Evolutionary conservation across 257 asterid genomes (phyloP).

Genomic region (Plectranthus barbatus): DNA sequence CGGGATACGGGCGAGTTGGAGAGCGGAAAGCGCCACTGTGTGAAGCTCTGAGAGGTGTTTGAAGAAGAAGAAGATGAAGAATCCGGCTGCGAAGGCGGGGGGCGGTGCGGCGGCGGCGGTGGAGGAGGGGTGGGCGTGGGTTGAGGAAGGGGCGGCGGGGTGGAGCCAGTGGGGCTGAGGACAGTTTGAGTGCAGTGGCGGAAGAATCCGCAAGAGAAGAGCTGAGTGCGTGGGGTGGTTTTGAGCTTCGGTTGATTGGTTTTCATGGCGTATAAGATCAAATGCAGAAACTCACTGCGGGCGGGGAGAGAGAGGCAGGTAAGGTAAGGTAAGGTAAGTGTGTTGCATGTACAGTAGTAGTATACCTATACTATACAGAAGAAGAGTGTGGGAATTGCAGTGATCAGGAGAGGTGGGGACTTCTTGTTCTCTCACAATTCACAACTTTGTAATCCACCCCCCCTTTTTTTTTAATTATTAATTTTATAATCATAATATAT

Average conservation of each 20-base stretch:
- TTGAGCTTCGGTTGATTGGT: conserved; percentile 60
- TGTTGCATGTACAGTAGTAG: conserved; percentile 18
- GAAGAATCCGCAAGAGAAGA: conserved; percentile 65
- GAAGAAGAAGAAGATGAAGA: conserved; percentile 75
- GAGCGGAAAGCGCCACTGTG: conserved; percentile 71
- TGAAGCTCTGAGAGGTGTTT: conserved; percentile 73
- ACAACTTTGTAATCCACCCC: too few relatives aligned
- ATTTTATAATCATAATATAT: too few relatives aligned
- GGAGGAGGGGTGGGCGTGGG: conserved; percentile 14
- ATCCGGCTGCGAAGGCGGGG: conserved; percentile 24
- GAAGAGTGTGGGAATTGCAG: conserved; percentile 4
- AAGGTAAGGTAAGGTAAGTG: neutral
- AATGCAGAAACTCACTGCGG: neutral
- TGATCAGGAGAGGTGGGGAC: conserved; percentile 23
- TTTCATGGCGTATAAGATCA: conserved; percentile 37
- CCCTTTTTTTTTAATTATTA: too few relatives aligned
- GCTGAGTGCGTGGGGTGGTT: conserved; percentile 38
- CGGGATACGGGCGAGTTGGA: conserved; percentile 35
- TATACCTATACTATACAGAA: neutral
- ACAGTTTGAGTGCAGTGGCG: conserved; percentile 71
- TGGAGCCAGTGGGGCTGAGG: conserved; percentile 68
- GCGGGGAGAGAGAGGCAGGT: neutral
- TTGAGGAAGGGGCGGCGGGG: conserved; percentile 59
- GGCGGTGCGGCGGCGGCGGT: conserved; percentile 2
- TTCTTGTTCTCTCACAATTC: too few relatives aligned